Conservation (phyloP, 306 rosid species). For the Pyrus bretschneideri region DNA sequence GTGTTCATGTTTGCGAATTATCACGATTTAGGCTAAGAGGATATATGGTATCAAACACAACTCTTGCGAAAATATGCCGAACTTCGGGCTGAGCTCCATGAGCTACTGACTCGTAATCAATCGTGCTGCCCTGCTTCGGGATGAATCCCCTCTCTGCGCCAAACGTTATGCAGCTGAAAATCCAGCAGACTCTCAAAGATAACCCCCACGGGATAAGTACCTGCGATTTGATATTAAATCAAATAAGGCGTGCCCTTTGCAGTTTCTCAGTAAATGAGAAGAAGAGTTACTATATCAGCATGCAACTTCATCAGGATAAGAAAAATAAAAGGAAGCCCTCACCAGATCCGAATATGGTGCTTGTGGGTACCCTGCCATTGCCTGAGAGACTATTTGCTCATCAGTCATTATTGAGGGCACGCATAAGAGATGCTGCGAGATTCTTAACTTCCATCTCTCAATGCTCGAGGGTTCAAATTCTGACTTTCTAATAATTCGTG, state of each 20-base stretch:
- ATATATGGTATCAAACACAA: constrained; percentile 63
- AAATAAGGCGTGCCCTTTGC: not conserved
- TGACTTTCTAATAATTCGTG: constrained; percentile 56
- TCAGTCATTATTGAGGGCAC: constrained; percentile 56
- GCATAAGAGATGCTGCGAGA: constrained; percentile 47
- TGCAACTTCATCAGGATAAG: not conserved
- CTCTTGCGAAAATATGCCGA: constrained; percentile 63
- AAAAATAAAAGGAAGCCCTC: constrained; percentile 1
- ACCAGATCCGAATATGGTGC: constrained; percentile 82
- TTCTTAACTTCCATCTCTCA: constrained; percentile 47
- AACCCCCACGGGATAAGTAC: constrained; percentile 59
- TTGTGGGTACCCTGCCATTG: constrained; percentile 61
- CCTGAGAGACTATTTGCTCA: constrained; percentile 56
- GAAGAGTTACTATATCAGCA: not conserved
- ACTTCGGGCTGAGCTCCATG: constrained; percentile 43
- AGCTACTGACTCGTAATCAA: constrained; percentile 46
- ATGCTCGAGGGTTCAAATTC: constrained; percentile 27
- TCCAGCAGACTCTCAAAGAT: constrained; percentile 41
- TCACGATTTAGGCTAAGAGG: constrained; percentile 33
- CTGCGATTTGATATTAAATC: constrained; percentile 32
- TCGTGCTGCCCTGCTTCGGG: constrained; percentile 50
- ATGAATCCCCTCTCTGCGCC: constrained; percentile 18
- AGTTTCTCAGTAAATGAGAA: not conserved
- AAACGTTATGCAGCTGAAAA: constrained; percentile 41
- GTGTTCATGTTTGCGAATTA: not conserved